Percentiles rank a stretch among this genome's conserved stretches.
Evolutionary conservation across 345 rosid species (phyloP).

Genomic region (Litchi chinensis): DNA sequence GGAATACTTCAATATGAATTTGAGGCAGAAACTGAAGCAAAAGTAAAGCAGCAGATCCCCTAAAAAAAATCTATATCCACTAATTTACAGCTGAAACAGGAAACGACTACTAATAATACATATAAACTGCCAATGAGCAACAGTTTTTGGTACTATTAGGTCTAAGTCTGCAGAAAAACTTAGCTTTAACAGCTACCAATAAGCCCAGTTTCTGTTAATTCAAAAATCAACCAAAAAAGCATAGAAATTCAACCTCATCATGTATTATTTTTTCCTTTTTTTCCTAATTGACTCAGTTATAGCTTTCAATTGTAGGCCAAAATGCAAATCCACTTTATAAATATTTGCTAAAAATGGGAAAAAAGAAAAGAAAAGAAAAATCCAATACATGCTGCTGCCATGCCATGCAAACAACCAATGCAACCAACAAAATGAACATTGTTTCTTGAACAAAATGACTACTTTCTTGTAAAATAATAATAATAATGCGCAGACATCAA

Average conservation of each 20-base stretch:
- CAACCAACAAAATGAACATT: constrained; percentile 12
- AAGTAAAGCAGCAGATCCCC: constrained; percentile 11
- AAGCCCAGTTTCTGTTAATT: not conserved
- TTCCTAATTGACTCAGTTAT: no score
- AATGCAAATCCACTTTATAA: not conserved
- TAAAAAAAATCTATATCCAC: not conserved
- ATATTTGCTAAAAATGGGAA: not conserved
- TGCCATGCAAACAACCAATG: no score
- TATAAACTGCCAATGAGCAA: not conserved
- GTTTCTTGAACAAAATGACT: constrained; percentile 13
- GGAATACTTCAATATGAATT: constrained; percentile 2
- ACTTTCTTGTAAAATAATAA: not conserved
- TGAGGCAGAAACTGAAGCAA: constrained; percentile 10
- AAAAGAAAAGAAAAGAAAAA: not conserved
- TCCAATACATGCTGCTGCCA: not conserved
- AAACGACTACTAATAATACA: not conserved
- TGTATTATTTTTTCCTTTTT: not conserved
- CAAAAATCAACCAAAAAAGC: not conserved
- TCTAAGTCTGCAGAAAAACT: not conserved
- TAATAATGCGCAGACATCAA: not conserved
- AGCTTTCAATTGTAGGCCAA: not conserved
- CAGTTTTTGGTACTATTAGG: not conserved
- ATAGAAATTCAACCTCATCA: not conserved
- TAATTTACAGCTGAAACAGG: not conserved
- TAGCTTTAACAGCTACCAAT: not conserved